A percentile compares a stretch with the other conserved stretches of the same genome.
phyloP scores from a whole-genome alignment of 2,329 filamentous ascomycete genomes.

The Fusarium foetens region DNA sequence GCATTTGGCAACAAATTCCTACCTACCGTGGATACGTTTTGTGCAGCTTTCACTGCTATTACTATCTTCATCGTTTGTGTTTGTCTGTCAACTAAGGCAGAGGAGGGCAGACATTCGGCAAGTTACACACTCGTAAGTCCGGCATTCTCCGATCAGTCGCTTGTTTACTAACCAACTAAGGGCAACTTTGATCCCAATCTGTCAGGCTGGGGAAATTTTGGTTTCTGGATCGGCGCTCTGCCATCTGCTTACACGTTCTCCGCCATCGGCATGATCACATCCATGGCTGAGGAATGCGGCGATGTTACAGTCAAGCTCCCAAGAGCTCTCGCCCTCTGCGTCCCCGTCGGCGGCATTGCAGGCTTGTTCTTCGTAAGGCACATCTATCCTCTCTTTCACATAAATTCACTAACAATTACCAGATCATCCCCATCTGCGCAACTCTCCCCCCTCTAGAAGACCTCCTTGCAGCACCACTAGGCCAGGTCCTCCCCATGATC shows the following conservation, averaged over 20 bases:
- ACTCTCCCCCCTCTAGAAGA: conserved; percentile 73
- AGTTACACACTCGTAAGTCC: conserved; percentile 38
- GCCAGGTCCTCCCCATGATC: conserved; percentile 78
- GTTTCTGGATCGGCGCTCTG: conserved; percentile 65
- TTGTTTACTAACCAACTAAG: conserved; percentile 54
- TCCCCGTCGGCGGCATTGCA: conserved; percentile 71
- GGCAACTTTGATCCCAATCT: conserved; percentile 73
- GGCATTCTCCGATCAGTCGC: fast-evolving
- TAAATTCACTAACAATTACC: not conserved
- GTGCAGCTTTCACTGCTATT: conserved; percentile 74
- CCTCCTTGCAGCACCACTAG: conserved; percentile 74
- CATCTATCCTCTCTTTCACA: conserved; percentile 57
- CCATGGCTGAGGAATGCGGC: conserved; percentile 69
- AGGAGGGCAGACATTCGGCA: conserved; percentile 67
- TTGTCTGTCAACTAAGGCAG: conserved; percentile 68
- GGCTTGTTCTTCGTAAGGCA: conserved; percentile 67
- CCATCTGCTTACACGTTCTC: conserved; percentile 55
- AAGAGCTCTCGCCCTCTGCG: conserved; percentile 73
- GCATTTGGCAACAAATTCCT: conserved; percentile 68
- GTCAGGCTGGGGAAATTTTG: conserved; percentile 73
- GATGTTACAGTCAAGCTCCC: conserved; percentile 69
- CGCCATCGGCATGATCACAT: conserved; percentile 63
- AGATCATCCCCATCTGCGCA: conserved; percentile 57
- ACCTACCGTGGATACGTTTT: conserved; percentile 75
- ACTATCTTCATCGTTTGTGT: conserved; percentile 71